Base-by-base conservation (phyloP, 192 early-diverging fungal species). In the Coemansia sp. region DNA sequence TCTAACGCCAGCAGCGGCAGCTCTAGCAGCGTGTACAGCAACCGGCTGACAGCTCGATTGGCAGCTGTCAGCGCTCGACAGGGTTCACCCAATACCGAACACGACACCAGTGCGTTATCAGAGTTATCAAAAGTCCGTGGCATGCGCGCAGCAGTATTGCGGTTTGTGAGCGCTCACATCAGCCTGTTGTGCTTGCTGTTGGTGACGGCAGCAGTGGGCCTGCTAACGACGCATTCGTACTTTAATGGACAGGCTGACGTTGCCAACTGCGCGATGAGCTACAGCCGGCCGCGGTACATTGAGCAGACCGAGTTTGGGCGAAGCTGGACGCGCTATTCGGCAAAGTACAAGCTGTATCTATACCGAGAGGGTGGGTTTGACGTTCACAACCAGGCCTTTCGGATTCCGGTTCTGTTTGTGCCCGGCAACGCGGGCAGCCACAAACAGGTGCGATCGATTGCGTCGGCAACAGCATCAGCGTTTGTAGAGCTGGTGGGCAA, bases 341-440 rank as follows among this genome's bases (percentile, higher is more conserved):
- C 76, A 26, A 91, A 91, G 57, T 94, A 94, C 78, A 72, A 62
- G 22, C 70, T 94, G 4, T 82, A 88, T 55, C 55, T 91, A 45
- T 94, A 92, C 57, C 63, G 88, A 57, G 85, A 94, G 62, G 69
- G 78, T 48, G 79, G 81, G 44, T 58, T 63, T 28, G 76, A 61
- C 26, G 78, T 29, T 1, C 38, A 42, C 23, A 50, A 74, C 42
- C 31, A 69, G 35, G 84, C 85, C 20, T 79, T 64, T 15, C 86
- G 91, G 29, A 79, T 92, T 21, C 96, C 96, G 2, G 84, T 91
- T 0, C 77, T 98, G 10, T 98, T 98, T 76, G 84, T 98, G 29
- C 95, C 92, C 2, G 95, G 95, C 0, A 91, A 97, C 54, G 91
- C 94, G 21, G 95, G 95, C 14, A 93, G 89, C 55, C 88, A 88